A percentile compares a stretch with the other conserved stretches of the same genome.
Conservation (phyloP, 306 rosid species). For the Castanea sativa region DNA sequence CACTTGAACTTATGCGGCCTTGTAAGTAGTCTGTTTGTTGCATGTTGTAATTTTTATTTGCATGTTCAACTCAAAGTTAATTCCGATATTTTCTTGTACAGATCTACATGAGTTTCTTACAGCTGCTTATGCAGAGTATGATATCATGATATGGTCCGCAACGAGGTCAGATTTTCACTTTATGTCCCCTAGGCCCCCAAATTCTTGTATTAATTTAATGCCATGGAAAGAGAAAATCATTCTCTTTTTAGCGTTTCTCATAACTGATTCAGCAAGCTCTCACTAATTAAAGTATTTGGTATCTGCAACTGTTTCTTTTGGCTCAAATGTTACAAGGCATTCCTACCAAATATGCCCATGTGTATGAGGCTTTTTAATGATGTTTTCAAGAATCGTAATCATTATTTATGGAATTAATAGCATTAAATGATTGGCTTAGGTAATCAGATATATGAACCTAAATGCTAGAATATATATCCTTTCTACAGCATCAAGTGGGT, state of each 20-base stretch:
- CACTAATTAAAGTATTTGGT: not conserved
- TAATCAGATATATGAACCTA: not conserved
- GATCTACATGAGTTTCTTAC: conserved; percentile 96
- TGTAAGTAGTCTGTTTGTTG: conserved; percentile 41
- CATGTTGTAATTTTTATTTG: not conserved
- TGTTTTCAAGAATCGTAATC: not conserved
- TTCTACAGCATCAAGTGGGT: conserved; percentile 88
- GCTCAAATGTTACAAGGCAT: not conserved
- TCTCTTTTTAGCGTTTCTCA: not conserved
- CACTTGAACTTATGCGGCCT: conserved; percentile 92
- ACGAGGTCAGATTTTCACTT: conserved; percentile 58
- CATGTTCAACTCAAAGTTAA: not conserved
- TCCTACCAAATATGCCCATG: not conserved
- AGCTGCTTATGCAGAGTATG: conserved; percentile 78
- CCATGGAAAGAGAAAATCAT: not conserved
- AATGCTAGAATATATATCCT: not conserved
- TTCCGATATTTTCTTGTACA: conserved; percentile 32
- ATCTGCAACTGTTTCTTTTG: not conserved
- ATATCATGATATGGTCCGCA: conserved; percentile 98
- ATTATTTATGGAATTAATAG: not conserved
- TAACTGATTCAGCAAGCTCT: not conserved
- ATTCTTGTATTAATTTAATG: not conserved
- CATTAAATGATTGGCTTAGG: not conserved
- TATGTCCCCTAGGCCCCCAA: not conserved
- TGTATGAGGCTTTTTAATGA: not conserved